A percentile compares a stretch with the other conserved stretches of the same genome.
Conservation (phyloP, 495 filamentous ascomycete genomes). For the Annulohypoxylon nitens region DNA sequence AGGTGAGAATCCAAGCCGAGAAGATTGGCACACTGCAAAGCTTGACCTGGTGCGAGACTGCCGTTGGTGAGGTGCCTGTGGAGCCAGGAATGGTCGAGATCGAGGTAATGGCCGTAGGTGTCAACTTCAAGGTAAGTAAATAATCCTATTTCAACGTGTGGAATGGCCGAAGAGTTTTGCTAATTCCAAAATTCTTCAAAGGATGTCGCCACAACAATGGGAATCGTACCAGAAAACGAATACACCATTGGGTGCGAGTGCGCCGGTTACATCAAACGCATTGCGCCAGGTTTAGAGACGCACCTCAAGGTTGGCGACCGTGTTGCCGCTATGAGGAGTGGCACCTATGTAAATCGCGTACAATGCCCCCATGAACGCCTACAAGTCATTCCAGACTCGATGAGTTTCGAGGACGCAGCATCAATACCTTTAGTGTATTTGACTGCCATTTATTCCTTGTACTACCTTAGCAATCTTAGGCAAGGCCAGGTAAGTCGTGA, state of each 20-base stretch:
- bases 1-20: slow-evolving; percentile 33
- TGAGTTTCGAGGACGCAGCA: slow-evolving; percentile 60
- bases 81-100: slow-evolving; percentile 20
- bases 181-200: neutral
- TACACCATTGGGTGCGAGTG: slow-evolving; percentile 58
- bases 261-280: slow-evolving; percentile 56
- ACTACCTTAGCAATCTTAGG: slow-evolving; percentile 52
- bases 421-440: slow-evolving; percentile 58
- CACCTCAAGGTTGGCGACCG: slow-evolving; percentile 59
- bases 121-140: slow-evolving; percentile 54
- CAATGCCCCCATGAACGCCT: slow-evolving; percentile 42
- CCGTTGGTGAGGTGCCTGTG: too few species aligned
- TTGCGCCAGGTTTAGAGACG: slow-evolving; percentile 48
- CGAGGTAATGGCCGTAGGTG: slow-evolving; percentile 52
- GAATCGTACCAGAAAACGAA: slow-evolving; percentile 53
- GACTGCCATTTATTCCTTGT: slow-evolving; percentile 57
- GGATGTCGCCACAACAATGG: slow-evolving; percentile 57
- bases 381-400: slow-evolving; percentile 50
- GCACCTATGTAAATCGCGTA: slow-evolving; percentile 51
- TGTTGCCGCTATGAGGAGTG: slow-evolving; percentile 38
- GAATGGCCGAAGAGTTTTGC: too few species aligned
- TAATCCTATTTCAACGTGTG: too few species aligned
- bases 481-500: slow-evolving; percentile 31
- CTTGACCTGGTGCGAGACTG: too few species aligned
- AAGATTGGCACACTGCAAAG: slow-evolving; percentile 31